phyloP scores from a whole-genome alignment of 1,284 basidiomycete genomes.

The Athelia sp. region DNA sequence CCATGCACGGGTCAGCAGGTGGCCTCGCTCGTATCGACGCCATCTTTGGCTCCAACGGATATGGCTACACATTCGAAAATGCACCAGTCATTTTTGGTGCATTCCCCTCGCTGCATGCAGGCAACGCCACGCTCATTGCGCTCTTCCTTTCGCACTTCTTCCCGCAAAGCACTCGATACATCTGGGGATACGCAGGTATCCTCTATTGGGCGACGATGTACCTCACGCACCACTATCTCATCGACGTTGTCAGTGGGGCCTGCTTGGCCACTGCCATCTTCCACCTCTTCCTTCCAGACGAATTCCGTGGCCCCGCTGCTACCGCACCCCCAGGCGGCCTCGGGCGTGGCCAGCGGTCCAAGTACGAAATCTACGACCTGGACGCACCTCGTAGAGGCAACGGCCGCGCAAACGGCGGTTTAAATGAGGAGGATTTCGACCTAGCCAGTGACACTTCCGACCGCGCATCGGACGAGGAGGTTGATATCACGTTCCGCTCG shows the following conservation, averaged over 20 bases:
- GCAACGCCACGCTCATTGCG: constrained; percentile 88
- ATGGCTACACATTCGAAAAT: constrained; percentile 82
- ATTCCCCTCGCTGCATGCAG: constrained; percentile 93
- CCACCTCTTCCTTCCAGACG: constrained; percentile 84
- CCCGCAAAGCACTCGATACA: constrained; percentile 62
- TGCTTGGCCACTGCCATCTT: constrained; percentile 87
- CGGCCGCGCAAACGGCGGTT: constrained; percentile 17
- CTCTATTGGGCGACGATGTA: constrained; percentile 99
- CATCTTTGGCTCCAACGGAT: constrained; percentile 76
- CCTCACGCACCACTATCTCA: constrained; percentile 95
- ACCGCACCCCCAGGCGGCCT: constrained; percentile 40
- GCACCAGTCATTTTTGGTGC: constrained; percentile 96
- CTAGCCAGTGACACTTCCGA: constrained; percentile 47
- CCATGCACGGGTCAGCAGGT: constrained; percentile 88
- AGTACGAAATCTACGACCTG: constrained; percentile 73
- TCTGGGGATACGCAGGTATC: constrained; percentile 84
- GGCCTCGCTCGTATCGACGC: constrained; percentile 91
- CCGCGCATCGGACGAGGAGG: constrained; percentile 49
- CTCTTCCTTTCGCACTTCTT: constrained; percentile 96
- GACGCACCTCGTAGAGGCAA: constrained; percentile 37
- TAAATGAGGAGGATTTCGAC: constrained; percentile 47
- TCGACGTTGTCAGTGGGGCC: constrained; percentile 93
- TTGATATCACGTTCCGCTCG: constrained; percentile 67
- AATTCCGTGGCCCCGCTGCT: constrained; percentile 60
- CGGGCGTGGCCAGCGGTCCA: constrained; percentile 35